Evolutionary conservation across 1,284 basidiomycete genomes (phyloP), one percentile per base, ranked within the genome.

Genomic region (Leccinum pachyderme): DNA sequence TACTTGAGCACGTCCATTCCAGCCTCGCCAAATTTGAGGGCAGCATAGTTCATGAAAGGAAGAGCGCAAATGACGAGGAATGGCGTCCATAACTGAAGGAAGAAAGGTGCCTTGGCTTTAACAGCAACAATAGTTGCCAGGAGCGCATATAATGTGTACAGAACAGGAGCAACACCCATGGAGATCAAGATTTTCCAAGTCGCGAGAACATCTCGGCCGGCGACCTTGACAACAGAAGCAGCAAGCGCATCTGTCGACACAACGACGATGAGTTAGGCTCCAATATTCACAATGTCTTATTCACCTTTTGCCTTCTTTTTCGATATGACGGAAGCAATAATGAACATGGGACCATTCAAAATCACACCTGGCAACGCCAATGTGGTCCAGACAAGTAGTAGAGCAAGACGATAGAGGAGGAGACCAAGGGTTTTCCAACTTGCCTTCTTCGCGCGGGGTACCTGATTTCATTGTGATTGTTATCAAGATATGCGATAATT

Each of bases 181-280:
- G 94, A 96, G 52, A 99, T 95, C 47, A 99, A 82, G 31, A 99
- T 87, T 72, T 99, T 99, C 97, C 97, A 99, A 3, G 95, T 95
- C 0, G 95, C 97, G 15, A 99, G 78, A 12, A 99, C 97, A 70
- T 99, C 97, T 49, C 93, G 84, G 28, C 89, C 97, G 33, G 92
- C 91, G 56, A 99, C 85, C 75, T 99, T 99, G 70, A 99, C 97
- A 9, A 86, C 89, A 11, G 96, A 98, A 7, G 92, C 95, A 43
- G 95, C 96, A 55, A 99, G 86, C 2, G 97, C 97, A 83, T 98
- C 96, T 95, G 6, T 51, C 25, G 18, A 43, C 33, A 35, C 12
- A 28, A 24, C 48, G n/a, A 56, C 31, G 61, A 37, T 59, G 27
- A 55, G 47, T 29, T 12, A 52, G 29, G 28, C 46, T n/a, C 54